Evolutionary conservation across 163 green algal species (phyloP).

Genomic region (Scenedesmus sp.): DNA sequence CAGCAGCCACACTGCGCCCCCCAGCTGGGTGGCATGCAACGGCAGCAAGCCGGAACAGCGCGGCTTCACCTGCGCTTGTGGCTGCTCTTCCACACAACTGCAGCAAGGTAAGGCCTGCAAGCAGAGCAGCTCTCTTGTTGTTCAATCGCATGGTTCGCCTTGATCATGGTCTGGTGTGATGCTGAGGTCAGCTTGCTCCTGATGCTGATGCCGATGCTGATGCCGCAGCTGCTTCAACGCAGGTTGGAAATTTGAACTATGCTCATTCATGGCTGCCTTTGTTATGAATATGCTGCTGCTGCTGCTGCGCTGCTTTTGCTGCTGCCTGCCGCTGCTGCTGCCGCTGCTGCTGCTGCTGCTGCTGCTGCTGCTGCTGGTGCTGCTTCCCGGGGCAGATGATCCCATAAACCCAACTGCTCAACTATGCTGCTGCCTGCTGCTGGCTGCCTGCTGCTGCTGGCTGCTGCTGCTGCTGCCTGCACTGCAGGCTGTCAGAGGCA

Average conservation of each 20-base stretch:
- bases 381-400: no score
- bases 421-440: neutral
- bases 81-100: constrained; percentile 80
- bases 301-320: neutral
- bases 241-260: no score
- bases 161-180: no score
- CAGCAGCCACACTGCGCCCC: neutral
- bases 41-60: constrained; percentile 62
- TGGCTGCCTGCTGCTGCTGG: neutral
- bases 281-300: neutral
- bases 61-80: constrained; percentile 89
- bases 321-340: neutral
- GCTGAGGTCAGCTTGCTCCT: no score
- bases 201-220: constrained; percentile 32
- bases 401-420: no score
- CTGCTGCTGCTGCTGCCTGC: constrained; percentile 46
- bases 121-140: no score
- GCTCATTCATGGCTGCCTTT: no score
- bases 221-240: no score
- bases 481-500: no score
- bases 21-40: constrained; percentile 57
- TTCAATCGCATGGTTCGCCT: neutral
- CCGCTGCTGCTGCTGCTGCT: constrained; percentile 46
- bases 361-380: no score
- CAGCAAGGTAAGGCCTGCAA: constrained; percentile 59